phyloP scores from a whole-genome alignment of 1,284 basidiomycete genomes.

The Trichosporon faecale region DNA sequence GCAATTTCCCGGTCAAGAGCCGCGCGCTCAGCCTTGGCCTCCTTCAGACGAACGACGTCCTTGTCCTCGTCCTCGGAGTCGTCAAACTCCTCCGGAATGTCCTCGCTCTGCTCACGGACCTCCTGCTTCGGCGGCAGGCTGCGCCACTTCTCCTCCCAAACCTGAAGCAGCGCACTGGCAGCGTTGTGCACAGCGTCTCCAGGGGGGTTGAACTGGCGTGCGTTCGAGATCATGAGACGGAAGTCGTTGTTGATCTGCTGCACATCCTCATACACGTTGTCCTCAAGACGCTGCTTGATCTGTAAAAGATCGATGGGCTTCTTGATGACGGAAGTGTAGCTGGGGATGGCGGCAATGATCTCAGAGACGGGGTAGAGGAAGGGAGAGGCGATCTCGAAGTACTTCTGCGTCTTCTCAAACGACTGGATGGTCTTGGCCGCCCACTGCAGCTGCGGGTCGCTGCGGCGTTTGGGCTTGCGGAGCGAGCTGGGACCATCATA shows the following conservation, averaged over 20 bases:
- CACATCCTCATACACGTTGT: constrained; percentile 68
- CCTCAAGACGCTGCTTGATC: constrained; percentile 77
- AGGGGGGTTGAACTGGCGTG: constrained; percentile 84
- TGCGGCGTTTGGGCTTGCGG: constrained; percentile 58
- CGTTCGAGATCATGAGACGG: constrained; percentile 90
- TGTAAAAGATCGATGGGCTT: constrained; percentile 92
- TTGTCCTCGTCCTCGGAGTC: constrained; percentile 55
- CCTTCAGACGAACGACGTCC: constrained; percentile 28
- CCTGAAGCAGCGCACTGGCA: constrained; percentile 71
- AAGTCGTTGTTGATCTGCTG: constrained; percentile 85
- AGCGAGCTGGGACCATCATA: constrained; percentile 62
- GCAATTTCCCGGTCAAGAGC: constrained; percentile 34
- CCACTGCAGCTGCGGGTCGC: constrained; percentile 82
- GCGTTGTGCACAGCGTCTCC: constrained; percentile 81
- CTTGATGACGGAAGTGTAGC: constrained; percentile 84
- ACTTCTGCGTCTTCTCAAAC: constrained; percentile 70
- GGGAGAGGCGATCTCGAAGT: constrained; percentile 69
- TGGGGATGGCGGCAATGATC: constrained; percentile 65
- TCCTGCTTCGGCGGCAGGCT: constrained; percentile 61
- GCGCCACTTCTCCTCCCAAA: constrained; percentile 91
- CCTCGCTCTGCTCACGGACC: constrained; percentile 54
- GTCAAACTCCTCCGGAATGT: constrained; percentile 55
- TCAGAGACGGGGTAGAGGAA: constrained; percentile 91
- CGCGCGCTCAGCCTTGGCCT: constrained; percentile 24
- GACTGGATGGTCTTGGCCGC: constrained; percentile 68